Percentiles rank a stretch among this genome's conserved stretches.
phyloP scores from a whole-genome alignment of 2,329 filamentous ascomycete species.

The Colletotrichum cordylinicola region DNA sequence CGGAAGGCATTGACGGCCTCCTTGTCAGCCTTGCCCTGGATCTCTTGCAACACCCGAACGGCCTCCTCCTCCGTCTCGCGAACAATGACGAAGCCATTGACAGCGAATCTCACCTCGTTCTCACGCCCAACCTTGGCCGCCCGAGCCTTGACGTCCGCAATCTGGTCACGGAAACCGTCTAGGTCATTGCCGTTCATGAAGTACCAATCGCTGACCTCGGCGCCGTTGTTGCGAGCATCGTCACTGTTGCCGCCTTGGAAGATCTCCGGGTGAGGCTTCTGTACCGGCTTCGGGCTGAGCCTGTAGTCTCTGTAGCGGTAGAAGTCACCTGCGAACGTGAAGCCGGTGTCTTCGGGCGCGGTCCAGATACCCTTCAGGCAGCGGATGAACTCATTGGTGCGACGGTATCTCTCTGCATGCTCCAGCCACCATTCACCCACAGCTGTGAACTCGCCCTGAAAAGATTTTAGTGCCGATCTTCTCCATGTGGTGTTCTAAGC shows the following conservation, averaged over 20 bases:
- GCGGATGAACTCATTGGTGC: slow-evolving; percentile 55
- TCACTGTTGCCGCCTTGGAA: slow-evolving; percentile 59
- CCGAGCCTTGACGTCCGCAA: slow-evolving; percentile 51
- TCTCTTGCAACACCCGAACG: slow-evolving; percentile 52
- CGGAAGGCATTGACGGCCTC: slow-evolving; percentile 56
- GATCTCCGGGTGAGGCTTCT: slow-evolving; percentile 54
- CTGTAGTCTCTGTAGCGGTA: slow-evolving; percentile 58
- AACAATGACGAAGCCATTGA: slow-evolving; percentile 56
- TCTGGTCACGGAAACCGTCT: slow-evolving; percentile 56
- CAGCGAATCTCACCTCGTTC: slow-evolving; percentile 51
- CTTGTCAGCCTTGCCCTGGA: slow-evolving; percentile 56
- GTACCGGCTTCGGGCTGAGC: slow-evolving; percentile 54
- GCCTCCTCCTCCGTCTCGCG: slow-evolving; percentile 56
- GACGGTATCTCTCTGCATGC: slow-evolving; percentile 56
- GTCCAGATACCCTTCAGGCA: slow-evolving; percentile 59
- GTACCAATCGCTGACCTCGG: slow-evolving; percentile 54
- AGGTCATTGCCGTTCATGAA: slow-evolving; percentile 64
- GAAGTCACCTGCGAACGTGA: slow-evolving; percentile 56
- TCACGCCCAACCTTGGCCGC: slow-evolving; percentile 47
- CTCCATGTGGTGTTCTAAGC: background rate
- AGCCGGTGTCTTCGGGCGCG: slow-evolving; percentile 41
- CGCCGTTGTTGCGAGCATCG: slow-evolving; percentile 55
- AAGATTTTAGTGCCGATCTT: background rate
- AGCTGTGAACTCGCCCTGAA: slow-evolving; percentile 49
- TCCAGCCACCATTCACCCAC: slow-evolving; percentile 62